Percentiles rank a stretch among this genome's conserved stretches.
Evolutionary conservation across 2,329 filamentous ascomycete species (phyloP).

Genomic region (Cladosporium sp.): DNA sequence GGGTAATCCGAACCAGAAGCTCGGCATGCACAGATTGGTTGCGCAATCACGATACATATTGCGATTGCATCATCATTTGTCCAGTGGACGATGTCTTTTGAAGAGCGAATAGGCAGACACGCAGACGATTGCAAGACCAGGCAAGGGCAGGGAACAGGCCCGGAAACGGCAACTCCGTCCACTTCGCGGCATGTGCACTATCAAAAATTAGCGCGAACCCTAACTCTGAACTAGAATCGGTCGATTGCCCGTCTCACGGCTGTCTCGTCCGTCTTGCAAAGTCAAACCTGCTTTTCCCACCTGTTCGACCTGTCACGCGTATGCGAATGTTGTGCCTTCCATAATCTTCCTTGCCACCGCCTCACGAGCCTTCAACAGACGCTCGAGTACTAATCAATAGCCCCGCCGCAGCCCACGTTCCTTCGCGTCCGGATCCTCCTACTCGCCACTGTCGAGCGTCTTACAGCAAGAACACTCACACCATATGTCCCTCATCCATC

Average conservation of each 20-base stretch:
- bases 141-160: not conserved
- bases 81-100: not conserved
- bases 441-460: not conserved
- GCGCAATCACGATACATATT: not conserved
- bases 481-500: slow-evolving; percentile 54
- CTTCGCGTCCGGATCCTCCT: not conserved
- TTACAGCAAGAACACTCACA: not conserved
- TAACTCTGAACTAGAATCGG: not conserved
- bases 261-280: slow-evolving; percentile 5
- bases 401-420: not conserved
- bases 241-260: not conserved
- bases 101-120: not conserved
- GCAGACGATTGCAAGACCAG: not conserved
- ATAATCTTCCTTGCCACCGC: slow-evolving; percentile 12
- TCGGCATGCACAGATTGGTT: not conserved
- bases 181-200: slow-evolving; percentile 13
- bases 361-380: slow-evolving; percentile 13
- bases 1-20: not conserved
- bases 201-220: slow-evolving; percentile 2
- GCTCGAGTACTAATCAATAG: not conserved
- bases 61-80: not conserved
- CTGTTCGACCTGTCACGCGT: slow-evolving; percentile 11
- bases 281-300: slow-evolving; percentile 8
- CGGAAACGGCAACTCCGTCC: slow-evolving; percentile 15
- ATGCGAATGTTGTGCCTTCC: slow-evolving; percentile 4